Percentiles rank a stretch among this genome's conserved stretches.
These are phyloP conservation scores for Chlamydomonas incerta DNA, from an alignment of 139 green algal species.

Conservation along the genomic window DNA sequence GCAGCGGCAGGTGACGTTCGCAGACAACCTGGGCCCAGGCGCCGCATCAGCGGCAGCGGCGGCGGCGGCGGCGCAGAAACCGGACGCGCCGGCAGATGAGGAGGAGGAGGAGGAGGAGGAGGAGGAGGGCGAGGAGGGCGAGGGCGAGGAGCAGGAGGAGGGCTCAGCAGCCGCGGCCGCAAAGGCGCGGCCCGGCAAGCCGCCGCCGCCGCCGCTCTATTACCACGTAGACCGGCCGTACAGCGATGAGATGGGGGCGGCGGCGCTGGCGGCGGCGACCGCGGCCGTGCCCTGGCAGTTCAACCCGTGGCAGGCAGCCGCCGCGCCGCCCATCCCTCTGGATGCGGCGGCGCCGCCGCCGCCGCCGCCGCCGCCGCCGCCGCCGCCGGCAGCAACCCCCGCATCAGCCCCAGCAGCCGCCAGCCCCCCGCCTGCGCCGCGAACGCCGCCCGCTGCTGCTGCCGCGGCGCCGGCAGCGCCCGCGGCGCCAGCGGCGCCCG, in stretches of 20 bases:
- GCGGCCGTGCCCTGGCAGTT: neutral
- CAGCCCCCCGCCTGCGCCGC: too few relatives aligned
- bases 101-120: neutral
- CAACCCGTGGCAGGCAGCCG: neutral
- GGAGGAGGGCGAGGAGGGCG: neutral
- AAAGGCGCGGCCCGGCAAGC: neutral
- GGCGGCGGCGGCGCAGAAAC: too few relatives aligned
- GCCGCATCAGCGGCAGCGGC: too few relatives aligned
- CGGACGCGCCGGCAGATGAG: too few relatives aligned
- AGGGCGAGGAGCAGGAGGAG: neutral
- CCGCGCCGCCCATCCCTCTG: too few relatives aligned
- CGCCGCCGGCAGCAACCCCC: neutral
- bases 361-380: neutral
- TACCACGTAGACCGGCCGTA: neutral
- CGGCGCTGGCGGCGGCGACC: slow-evolving; percentile 13
- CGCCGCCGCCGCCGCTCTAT: neutral
- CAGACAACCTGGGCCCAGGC: neutral
- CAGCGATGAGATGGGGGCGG: neutral
- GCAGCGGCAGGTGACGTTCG: neutral
- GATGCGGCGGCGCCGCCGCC: neutral
- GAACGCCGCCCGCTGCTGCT: too few relatives aligned
- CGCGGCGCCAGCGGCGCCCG: too few relatives aligned
- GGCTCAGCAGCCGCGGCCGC: too few relatives aligned
- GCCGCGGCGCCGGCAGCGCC: too few relatives aligned
- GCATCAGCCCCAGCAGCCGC: neutral